Evolutionary conservation across 768 basidiomycete species (phyloP).

Genomic region (Boletus edulis): DNA sequence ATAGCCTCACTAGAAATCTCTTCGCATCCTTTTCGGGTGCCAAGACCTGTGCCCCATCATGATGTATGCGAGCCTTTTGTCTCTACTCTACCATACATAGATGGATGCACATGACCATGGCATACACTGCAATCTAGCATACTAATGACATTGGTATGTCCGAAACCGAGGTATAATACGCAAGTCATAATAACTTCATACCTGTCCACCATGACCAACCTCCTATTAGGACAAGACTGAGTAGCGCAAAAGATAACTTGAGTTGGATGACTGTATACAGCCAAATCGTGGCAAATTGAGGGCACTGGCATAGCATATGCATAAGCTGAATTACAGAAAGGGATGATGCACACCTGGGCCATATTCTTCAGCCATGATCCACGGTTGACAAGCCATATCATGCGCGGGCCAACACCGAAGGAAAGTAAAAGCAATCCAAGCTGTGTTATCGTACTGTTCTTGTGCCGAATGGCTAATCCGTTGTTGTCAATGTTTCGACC

Average conservation of each 20-base stretch:
- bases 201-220: conserved; percentile 62
- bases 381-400: conserved; percentile 69
- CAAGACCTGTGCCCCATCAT: not conserved
- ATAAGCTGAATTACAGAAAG: not conserved
- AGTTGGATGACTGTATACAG: conserved; percentile 72
- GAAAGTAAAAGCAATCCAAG: conserved; percentile 57
- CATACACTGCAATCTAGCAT: conserved; percentile 10
- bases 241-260: conserved; percentile 57
- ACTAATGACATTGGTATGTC: not conserved
- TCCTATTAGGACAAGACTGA: conserved; percentile 53
- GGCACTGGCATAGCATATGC: conserved; percentile 45
- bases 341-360: conserved; percentile 53
- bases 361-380: conserved; percentile 73
- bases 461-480: conserved; percentile 57
- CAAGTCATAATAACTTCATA: conserved; percentile 42
- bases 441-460: conserved; percentile 53
- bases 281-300: conserved; percentile 79
- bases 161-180: not conserved
- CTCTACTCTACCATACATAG: not conserved
- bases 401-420: conserved; percentile 53
- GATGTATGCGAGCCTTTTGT: not conserved
- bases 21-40: not conserved
- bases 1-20: conserved; percentile 2
- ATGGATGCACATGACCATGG: not conserved
- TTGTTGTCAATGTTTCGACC: not conserved